phyloP scores from a whole-genome alignment of 2,329 filamentous ascomycete species.

The Ophiocordyceps australis region DNA sequence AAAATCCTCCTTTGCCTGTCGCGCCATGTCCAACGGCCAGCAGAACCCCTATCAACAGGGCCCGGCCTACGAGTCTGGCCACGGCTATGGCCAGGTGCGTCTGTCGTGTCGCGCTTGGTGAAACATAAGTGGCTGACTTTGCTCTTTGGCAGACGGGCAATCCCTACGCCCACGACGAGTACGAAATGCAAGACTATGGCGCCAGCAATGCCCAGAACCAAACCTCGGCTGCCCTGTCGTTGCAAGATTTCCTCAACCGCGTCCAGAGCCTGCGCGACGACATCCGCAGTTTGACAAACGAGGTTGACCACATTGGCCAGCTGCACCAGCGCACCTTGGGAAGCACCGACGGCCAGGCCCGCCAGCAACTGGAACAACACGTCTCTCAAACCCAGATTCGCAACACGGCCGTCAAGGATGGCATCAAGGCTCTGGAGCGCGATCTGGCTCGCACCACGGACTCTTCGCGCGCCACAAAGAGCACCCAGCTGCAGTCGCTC shows the following conservation, averaged over 20 bases:
- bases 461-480: slow-evolving; percentile 45
- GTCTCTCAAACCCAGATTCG: slow-evolving; percentile 53
- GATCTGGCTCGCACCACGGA: slow-evolving; percentile 48
- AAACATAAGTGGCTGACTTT: no score
- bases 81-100: slow-evolving; percentile 7
- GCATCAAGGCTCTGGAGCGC: slow-evolving; percentile 57
- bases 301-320: slow-evolving; percentile 48
- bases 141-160: slow-evolving; percentile 2
- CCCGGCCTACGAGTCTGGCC: slow-evolving; percentile 5
- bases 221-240: slow-evolving; percentile 25
- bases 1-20: no score
- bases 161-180: slow-evolving; percentile 8
- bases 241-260: slow-evolving; percentile 50
- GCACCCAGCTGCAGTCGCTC: slow-evolving; percentile 48
- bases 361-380: slow-evolving; percentile 44
- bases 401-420: slow-evolving; percentile 60
- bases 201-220: slow-evolving; percentile 12
- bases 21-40: slow-evolving; percentile 8
- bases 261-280: slow-evolving; percentile 49
- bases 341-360: slow-evolving; percentile 39
- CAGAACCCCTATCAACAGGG: slow-evolving; percentile 8
- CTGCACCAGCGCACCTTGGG: slow-evolving; percentile 56
- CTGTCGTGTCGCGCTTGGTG: no score
- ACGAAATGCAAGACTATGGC: slow-evolving; percentile 37
- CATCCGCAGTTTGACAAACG: slow-evolving; percentile 46